Conservation (phyloP, 2,329 filamentous ascomycete species). For the Paramyrothecium sp. region DNA sequence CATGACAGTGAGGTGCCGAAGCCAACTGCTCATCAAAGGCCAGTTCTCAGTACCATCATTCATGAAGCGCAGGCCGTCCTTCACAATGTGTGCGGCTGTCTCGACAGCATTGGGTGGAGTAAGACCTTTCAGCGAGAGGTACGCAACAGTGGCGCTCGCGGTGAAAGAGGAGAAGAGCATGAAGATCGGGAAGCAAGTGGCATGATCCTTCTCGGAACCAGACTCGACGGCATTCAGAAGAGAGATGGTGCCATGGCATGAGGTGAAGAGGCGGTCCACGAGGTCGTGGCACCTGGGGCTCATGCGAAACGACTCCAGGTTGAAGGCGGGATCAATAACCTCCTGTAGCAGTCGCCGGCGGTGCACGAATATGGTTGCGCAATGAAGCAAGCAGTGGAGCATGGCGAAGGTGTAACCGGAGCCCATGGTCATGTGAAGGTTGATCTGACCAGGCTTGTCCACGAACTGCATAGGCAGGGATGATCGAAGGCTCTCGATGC, state of each 20-base stretch:
- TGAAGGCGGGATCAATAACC: conserved; percentile 52
- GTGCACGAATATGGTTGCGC: conserved; percentile 60
- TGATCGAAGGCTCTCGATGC: conserved; percentile 54
- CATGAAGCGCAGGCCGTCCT: conserved; percentile 58
- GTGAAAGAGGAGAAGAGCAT: conserved; percentile 64
- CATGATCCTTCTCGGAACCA: conserved; percentile 55
- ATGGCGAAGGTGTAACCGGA: conserved; percentile 62
- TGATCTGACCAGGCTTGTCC: conserved; percentile 61
- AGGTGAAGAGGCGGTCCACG: conserved; percentile 56
- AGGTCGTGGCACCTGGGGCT: conserved; percentile 49
- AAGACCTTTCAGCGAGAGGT: conserved; percentile 60
- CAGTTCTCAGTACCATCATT: conserved; percentile 58
- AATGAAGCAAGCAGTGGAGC: conserved; percentile 61
- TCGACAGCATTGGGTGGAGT: conserved; percentile 56
- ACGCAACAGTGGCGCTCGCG: conserved; percentile 59
- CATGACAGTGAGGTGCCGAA: conserved; percentile 60
- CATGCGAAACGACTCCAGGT: conserved; percentile 51
- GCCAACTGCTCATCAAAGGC: conserved; percentile 59
- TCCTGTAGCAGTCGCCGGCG: conserved; percentile 58
- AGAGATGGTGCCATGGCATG: conserved; percentile 57
- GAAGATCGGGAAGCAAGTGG: conserved; percentile 61
- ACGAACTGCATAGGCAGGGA: conserved; percentile 58
- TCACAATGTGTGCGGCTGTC: conserved; percentile 55
- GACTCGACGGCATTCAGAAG: conserved; percentile 54
- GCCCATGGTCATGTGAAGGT: conserved; percentile 63